Percentiles rank a stretch among this genome's conserved stretches.
Evolutionary conservation across 257 asterid genomes (phyloP).

Genomic region (Fraxinus pennsylvanica): DNA sequence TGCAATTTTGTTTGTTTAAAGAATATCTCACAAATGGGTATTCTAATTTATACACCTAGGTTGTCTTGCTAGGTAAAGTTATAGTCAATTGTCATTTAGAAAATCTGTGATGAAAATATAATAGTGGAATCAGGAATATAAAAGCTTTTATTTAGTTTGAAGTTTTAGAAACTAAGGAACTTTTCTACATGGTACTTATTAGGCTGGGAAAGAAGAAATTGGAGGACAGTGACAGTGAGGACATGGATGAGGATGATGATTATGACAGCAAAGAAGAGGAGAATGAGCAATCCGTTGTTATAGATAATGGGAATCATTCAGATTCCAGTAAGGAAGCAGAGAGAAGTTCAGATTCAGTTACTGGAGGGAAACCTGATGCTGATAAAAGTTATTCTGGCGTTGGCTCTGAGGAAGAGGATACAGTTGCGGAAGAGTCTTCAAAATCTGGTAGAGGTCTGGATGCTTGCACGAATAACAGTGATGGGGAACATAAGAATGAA

Average conservation of each 20-base stretch:
- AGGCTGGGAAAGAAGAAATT: constrained; percentile 81
- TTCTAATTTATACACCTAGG: no score
- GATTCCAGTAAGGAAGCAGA: constrained; percentile 67
- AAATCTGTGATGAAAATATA: neutral
- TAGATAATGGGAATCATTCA: constrained; percentile 53
- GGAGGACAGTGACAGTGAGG: constrained; percentile 71
- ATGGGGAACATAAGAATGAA: constrained; percentile 13
- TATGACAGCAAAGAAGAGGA: constrained; percentile 50
- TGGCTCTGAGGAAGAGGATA: constrained; percentile 59
- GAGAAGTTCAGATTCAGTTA: constrained; percentile 51
- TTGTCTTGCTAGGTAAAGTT: neutral
- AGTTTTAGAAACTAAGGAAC: neutral
- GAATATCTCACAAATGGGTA: no score
- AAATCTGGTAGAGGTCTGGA: constrained; percentile 26
- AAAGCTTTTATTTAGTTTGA: no score
- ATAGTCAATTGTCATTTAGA: neutral
- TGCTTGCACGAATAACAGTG: constrained; percentile 17
- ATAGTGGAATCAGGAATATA: neutral
- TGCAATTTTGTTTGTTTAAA: no score
- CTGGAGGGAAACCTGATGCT: constrained; percentile 37
- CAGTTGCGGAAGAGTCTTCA: constrained; percentile 29
- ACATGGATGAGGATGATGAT: constrained; percentile 42
- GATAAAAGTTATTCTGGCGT: constrained; percentile 13
- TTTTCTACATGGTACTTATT: neutral
- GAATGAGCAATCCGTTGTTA: constrained; percentile 57